Evolutionary conservation across 176 grass and related monocot genomes (phyloP), one percentile per base, ranked within the genome.

Genomic region (Zoysia pacifica): DNA sequence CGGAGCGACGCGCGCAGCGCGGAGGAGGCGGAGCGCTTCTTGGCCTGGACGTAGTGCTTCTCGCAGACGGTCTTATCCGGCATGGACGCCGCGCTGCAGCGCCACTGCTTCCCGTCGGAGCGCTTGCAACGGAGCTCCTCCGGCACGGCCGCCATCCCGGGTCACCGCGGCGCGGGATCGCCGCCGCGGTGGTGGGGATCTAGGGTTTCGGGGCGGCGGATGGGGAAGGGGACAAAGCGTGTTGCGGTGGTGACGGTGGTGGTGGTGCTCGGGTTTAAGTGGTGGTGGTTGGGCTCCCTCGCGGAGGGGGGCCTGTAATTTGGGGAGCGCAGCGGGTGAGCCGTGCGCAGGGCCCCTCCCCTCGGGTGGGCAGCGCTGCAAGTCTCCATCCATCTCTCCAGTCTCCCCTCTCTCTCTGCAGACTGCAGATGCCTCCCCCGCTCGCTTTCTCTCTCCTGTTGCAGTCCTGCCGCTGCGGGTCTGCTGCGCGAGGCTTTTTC

Each of bases 61-160:
- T 99, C 84, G 65, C 92, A 99, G 61, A 99, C 96, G 18, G 96
- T 99, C 86, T 98, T 98, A 81, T 89, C 96, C 50, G 92, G 92
- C 92, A 99, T 93, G 67, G 96, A 94, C 18, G 83, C 71, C 3
- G 92, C 96, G 78, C 86, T 93, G 90, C 96, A 99, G 40, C 96
- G 86, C 96, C 96, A 99, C 90, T 99, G 96, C 90, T 99, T 99
- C 46, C 96, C 96, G 77, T 99, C 96, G 36, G 96, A 99, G 70
- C 96, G 88, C 86, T 95, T 99, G 96, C 96, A 99, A 43, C 96
- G 80, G 67, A 95, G 70, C 20, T 95, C 96, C 79, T 99, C 96
- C 61, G 92, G 83, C 77, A 90, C 81, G 65, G 83, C 81, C 59
- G 78, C 91, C 85, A 79, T 87, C 79, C 11, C 46, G 19, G 48